phyloP scores from a whole-genome alignment of 2,329 filamentous ascomycete genomes.

The Pseudogymnoascus sp. region DNA sequence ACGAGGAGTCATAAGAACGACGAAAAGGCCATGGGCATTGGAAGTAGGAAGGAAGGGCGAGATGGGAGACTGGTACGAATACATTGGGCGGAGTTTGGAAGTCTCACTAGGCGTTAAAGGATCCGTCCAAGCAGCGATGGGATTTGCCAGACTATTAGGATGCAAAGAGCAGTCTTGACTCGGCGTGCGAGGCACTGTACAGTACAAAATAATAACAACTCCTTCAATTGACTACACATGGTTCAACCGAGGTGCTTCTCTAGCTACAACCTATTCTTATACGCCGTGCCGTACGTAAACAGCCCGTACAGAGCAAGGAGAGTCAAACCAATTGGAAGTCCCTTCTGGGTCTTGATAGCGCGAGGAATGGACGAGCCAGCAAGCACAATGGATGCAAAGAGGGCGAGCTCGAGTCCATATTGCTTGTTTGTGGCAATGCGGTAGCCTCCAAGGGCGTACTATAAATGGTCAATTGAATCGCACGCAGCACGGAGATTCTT shows the following conservation, averaged over 20 bases:
- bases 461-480: not conserved
- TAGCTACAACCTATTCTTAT: slow-evolving; percentile 27
- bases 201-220: slow-evolving; percentile 6
- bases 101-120: not conserved
- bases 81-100: slow-evolving; percentile 8
- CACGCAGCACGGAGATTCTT: not conserved
- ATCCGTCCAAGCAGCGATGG: slow-evolving; percentile 5
- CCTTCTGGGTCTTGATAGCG: slow-evolving; percentile 76
- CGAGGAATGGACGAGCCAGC: slow-evolving; percentile 79
- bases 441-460: slow-evolving; percentile 68
- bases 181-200: not conserved
- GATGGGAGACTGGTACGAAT: not conserved
- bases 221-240: not conserved
- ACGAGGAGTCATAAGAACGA: slow-evolving; percentile 52
- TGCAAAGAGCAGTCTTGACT: not conserved
- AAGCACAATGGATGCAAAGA: slow-evolving; percentile 79
- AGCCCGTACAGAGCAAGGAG: slow-evolving; percentile 72
- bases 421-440: slow-evolving; percentile 67
- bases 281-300: slow-evolving; percentile 70
- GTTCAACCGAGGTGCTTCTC: not conserved
- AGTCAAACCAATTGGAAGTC: slow-evolving; percentile 73
- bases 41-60: not conserved
- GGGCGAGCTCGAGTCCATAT: slow-evolving; percentile 82
- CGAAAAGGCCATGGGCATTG: not conserved
- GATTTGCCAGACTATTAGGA: not conserved